Percentiles rank a stretch among this genome's conserved stretches.
These are phyloP conservation scores for Irpex sp. DNA, from an alignment of 1,284 basidiomycete species.

Conservation along the genomic window DNA sequence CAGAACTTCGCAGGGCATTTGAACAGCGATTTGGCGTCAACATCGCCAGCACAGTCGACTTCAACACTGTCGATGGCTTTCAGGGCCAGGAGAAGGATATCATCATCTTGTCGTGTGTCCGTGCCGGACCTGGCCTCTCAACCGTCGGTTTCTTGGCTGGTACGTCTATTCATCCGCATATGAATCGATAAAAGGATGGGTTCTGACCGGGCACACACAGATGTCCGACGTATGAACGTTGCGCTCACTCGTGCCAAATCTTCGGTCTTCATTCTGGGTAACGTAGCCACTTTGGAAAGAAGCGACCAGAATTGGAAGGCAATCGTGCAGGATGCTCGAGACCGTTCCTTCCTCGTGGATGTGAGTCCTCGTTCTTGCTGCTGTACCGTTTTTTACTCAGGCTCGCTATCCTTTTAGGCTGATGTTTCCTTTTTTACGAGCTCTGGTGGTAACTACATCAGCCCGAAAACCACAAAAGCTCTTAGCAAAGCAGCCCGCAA, in stretches of 20 bases:
- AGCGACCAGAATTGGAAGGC: conserved; percentile 79
- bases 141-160: conserved; percentile 89
- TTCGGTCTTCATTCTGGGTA: conserved; percentile 91
- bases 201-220: conserved; percentile 32
- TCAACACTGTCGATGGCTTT: conserved; percentile 98
- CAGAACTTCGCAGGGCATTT: conserved; percentile 75
- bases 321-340: conserved; percentile 76
- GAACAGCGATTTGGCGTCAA: conserved; percentile 68
- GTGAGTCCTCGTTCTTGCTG: conserved; percentile 34
- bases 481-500: conserved; percentile 9
- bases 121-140: conserved; percentile 79
- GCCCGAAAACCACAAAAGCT: conserved; percentile 16
- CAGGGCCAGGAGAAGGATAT: conserved; percentile 98
- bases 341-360: conserved; percentile 48
- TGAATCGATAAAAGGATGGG: conserved; percentile 2
- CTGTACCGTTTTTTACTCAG: neutral
- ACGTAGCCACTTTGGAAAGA: conserved; percentile 83
- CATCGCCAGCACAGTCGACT: conserved; percentile 78
- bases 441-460: conserved; percentile 10
- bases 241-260: conserved; percentile 94
- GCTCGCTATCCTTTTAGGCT: conserved; percentile 23
- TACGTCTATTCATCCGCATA: conserved; percentile 20
- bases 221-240: conserved; percentile 93
- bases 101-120: conserved; percentile 93
- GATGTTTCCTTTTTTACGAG: conserved; percentile 36